phyloP scores from a whole-genome alignment of 352 stramenopile species.

The Phytopythium montanum region DNA sequence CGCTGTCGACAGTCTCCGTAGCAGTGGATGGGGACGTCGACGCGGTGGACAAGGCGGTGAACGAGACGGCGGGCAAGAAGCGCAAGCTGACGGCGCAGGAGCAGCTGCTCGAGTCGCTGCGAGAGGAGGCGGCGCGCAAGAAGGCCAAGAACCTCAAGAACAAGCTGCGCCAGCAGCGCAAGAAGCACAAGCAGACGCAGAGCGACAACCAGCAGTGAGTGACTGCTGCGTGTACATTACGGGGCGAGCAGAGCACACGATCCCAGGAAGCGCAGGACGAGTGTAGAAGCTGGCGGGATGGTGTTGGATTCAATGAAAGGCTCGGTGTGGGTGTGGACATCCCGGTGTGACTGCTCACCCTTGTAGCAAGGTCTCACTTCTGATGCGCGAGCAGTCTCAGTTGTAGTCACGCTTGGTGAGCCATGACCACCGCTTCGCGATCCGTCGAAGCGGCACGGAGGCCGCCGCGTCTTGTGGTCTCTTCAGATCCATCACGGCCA shows the following conservation, averaged over 20 bases:
- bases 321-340: no score
- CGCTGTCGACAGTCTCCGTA: background rate
- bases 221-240: background rate
- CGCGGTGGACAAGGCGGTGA: no score
- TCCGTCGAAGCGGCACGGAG: background rate
- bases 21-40: background rate
- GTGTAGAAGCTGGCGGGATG: no score
- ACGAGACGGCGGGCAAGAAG: conserved; percentile 33
- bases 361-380: no score
- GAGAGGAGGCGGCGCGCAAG: conserved; percentile 56
- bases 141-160: conserved; percentile 75
- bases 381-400: no score
- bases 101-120: conserved; percentile 60
- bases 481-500: background rate
- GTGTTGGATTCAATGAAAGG: no score
- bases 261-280: no score
- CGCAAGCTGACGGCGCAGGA: conserved; percentile 67
- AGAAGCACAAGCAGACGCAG: conserved; percentile 63
- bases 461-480: background rate
- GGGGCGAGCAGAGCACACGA: background rate
- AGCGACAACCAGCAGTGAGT: conserved; percentile 1
- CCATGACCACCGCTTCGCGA: background rate
- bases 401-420: no score
- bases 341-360: no score
- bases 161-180: conserved; percentile 72